A percentile compares a stretch with the other conserved stretches of the same genome.
These are phyloP conservation scores for Pseudogymnoascus pannorum DNA, from an alignment of 2,329 filamentous ascomycete species.

Conservation along the genomic window DNA sequence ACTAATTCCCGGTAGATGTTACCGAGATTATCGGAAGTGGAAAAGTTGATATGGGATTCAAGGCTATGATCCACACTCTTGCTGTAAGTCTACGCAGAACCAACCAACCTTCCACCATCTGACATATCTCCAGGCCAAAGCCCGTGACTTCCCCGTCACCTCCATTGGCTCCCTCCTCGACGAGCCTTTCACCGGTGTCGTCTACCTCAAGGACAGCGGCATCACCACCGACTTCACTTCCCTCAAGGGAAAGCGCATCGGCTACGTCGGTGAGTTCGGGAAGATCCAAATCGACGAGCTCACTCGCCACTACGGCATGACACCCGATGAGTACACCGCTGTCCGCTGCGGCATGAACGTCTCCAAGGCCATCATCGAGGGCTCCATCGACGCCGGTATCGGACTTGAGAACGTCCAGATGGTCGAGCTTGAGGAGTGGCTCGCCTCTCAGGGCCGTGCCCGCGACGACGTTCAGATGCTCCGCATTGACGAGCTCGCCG, in stretches of 20 bases:
- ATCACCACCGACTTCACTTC: conserved; percentile 70
- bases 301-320: conserved; percentile 70
- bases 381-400: conserved; percentile 66
- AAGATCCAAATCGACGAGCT: conserved; percentile 80
- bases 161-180: conserved; percentile 71
- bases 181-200: conserved; percentile 72
- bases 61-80: conserved; percentile 78
- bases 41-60: conserved; percentile 73
- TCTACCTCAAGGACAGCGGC: conserved; percentile 67
- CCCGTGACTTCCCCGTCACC: conserved; percentile 63
- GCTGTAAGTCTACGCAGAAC: conserved; percentile 41
- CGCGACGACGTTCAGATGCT: conserved; percentile 70
- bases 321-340: conserved; percentile 64
- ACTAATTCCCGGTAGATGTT: conserved; percentile 47
- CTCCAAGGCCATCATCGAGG: conserved; percentile 65
- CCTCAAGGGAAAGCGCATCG: conserved; percentile 68
- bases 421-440: conserved; percentile 75
- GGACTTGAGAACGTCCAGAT: conserved; percentile 78
- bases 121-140: conserved; percentile 52
- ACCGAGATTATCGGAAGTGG: conserved; percentile 73
- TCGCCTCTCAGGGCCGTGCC: conserved; percentile 53
- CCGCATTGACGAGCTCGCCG: conserved; percentile 71
- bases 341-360: conserved; percentile 79
- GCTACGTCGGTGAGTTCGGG: conserved; percentile 74
- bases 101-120: neutral